Base-by-base conservation (phyloP, 257 asterid genomes). In the Handroanthus guayacan region DNA sequence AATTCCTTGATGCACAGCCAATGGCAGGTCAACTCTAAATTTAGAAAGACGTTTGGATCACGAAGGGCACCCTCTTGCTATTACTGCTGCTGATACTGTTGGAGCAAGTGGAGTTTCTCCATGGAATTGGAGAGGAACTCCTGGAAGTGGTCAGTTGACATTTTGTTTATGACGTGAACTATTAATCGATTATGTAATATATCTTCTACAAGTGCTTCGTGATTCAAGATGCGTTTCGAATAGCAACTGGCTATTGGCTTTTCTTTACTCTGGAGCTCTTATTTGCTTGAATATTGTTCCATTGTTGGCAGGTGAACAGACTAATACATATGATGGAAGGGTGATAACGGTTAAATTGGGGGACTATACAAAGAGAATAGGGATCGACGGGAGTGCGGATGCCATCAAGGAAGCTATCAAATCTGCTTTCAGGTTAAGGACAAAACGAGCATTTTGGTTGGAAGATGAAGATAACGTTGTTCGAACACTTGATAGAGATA, bases 101-200 rank as follows among this genome's bases (percentile, higher is more conserved):
- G 91, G 87, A 67, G 92, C 90, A 48, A 80, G 87, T 76, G 97
- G 95, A 56, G 92, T 79, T 79, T 92, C 99, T 78, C 97, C 99
- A 2, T 94, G 99, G 99, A 92, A 85, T 68, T 94, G 99, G 99
- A 88, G 96, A 82, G 97, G 82, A 77, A 88, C 95, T 51, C 92
- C 96, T 38, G 91, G 92, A 82, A 89, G 79, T 77, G 97, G 97
- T 92, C 60, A 71, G 89, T 86, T 63, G 9, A 50, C 65, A 6
- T 73, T 25, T 39, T 75, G 50, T 69, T 77, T 14, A 36, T 2
- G 75, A 61, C 65, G 54, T 51, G 45, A 44, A 69, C 17, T 48
- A 0, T 14, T n/a, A 9, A 58, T 13, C 55, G 11, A n/a, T 56
- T 52, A 13, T 25, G 50, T 57, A 4, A 45, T 25, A 18, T 10